Evolutionary conservation across 176 grass and related monocot genomes (phyloP), one percentile per base, ranked within the genome.

Genomic region (Triticum timopheevii): DNA sequence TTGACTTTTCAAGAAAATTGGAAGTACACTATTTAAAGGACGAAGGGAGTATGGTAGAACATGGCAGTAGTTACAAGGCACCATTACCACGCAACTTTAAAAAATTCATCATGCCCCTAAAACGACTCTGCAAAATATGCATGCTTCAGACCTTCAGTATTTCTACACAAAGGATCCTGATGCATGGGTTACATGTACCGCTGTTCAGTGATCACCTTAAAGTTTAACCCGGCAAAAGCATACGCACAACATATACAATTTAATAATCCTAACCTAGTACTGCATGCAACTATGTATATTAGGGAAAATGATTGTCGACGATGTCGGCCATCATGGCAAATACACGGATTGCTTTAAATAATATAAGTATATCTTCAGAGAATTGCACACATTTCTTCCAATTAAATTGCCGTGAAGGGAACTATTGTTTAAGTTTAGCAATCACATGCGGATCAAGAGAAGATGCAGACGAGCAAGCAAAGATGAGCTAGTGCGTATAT

Each of bases 401-500:
- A 67, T 28, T 31, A 82, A 59, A 54, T 52, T 30, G 22, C 24
- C 27, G 9, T 34, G 8, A 20, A 71, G 2, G 69, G 69, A 62
- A 47, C 16, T 13, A 2, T 45, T 8, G 24, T 68, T 68, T 66
- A 45, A 33, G 15, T 49, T 49, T 10, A 68, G 19, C 17, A 9
- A 50, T 33, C 64, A 34, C 28, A 75, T 50, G 20, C 10, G 6
- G 63, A 82, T 44, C 10, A 56, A 86, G n/a, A 82, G 66, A 38
- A 63, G 19, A 59, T 22, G 56, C 35, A 42, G 17, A 22, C 45
- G 17, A 63, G 64, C 72, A 77, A 69, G 73, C 73, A 50, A 76
- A 28, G 24, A 76, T 7, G 86, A 83, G 47, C 50, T 54, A 19
- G 50, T 35, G 35, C 56, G 72, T 31, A 76, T 76, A 54, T 76